Percentiles rank a stretch among this genome's conserved stretches.
These are phyloP conservation scores for Leptographium lundbergii DNA, from an alignment of 2,329 filamentous ascomycete genomes.

Conservation along the genomic window DNA sequence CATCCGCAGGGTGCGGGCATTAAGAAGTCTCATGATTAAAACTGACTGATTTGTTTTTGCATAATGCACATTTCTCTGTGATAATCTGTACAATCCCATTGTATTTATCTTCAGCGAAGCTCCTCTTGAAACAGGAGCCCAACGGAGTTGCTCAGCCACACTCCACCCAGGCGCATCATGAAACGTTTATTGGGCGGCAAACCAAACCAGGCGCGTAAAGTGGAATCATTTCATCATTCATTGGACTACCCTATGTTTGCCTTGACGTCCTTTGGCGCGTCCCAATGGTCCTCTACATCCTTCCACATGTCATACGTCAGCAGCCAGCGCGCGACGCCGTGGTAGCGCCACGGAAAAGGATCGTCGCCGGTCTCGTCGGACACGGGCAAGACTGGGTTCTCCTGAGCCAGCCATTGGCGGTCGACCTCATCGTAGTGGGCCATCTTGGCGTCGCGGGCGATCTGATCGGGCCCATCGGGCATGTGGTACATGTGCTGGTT, in stretches of 20 bases:
- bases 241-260: not conserved
- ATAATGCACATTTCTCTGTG: too few species aligned
- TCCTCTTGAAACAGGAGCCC: too few species aligned
- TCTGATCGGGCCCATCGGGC: constrained; percentile 10
- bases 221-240: not conserved
- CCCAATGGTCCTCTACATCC: constrained; percentile 6
- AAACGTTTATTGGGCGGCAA: not conserved
- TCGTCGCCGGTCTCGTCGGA: constrained; percentile 8
- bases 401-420: constrained; percentile 1
- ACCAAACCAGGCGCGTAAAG: not conserved
- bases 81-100: too few species aligned
- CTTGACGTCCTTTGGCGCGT: not conserved
- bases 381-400: not conserved
- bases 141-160: too few species aligned
- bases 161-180: too few species aligned
- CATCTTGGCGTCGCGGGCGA: constrained; percentile 5
- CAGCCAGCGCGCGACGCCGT: constrained; percentile 10
- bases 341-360: constrained; percentile 10
- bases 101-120: too few species aligned
- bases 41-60: too few species aligned
- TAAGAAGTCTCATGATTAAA: not conserved
- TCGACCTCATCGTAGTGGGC: constrained; percentile 2
- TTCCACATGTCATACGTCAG: constrained; percentile 12
- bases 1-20: not conserved
- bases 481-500: constrained; percentile 12